Base-by-base conservation (phyloP, 495 filamentous ascomycete species). In the Pyronema omphalodes region DNA sequence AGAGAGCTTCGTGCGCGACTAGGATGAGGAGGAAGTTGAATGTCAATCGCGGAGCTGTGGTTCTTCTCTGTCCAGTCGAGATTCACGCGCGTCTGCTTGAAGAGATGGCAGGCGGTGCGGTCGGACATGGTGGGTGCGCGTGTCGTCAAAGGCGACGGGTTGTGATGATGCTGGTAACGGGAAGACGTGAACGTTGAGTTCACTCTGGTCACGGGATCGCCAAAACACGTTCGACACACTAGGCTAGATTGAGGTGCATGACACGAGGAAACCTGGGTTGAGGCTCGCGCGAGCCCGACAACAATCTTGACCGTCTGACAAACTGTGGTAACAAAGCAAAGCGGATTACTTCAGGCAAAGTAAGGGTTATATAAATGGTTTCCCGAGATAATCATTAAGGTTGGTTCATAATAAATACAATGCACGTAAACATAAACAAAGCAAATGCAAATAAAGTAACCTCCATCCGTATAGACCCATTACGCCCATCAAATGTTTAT, bases 11-110 rank as follows among this genome's bases (percentile, higher is more conserved):
- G 54, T 57, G 40, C 35, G 12, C 53, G 23, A 34, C 54, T 55
- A 51, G 66, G 63, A 57, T 63, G 72, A 37, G 74, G 68, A 58
- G 85, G 80, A 60, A 93, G 76, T 57, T 80, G 81, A 61, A 93
- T 75, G 60, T 82, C 78, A 65, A 86, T 76, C 57, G 81, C 74
- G 39, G 82, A 81, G 54, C 74, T 73, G 60, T 76, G 71, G 55
- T 74, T 80, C 46, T 59, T 58, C 33, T 64, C 58, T 17, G 81
- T 73, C 23, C 86, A 81, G 64, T 89, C 83, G 52, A 91, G 74
- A 58, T 86, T 82, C 56, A 93, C 69, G 61, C 86, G 79, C 61
- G 84, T 83, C 71, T 95, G 88, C 67, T 87, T 88, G 72, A 84
- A 89, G 59, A 87, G 71, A 60, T 73, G 73, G 48, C 61, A 65